These are phyloP conservation scores for Ensete glaucum DNA, from an alignment of 176 grass and related monocot species.

Conservation along the genomic window DNA sequence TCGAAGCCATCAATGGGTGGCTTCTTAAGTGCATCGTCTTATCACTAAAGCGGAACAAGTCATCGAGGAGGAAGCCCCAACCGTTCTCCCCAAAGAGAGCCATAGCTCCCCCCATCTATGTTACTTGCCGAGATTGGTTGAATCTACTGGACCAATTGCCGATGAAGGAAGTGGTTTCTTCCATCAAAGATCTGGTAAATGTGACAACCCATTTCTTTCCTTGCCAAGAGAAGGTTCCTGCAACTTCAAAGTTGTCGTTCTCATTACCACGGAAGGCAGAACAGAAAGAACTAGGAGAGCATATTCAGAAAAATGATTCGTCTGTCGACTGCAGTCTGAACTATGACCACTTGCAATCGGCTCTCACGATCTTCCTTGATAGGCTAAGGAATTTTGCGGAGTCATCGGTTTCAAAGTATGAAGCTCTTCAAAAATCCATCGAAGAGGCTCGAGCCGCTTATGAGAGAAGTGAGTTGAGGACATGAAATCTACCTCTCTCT, in stretches of 20 bases:
- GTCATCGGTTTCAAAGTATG: conserved; percentile 42
- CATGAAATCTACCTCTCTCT: neutral
- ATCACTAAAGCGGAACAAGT: conserved; percentile 29
- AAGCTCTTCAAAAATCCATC: conserved; percentile 30
- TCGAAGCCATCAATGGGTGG: conserved; percentile 66
- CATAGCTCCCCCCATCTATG: conserved; percentile 64
- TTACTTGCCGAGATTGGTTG: conserved; percentile 71
- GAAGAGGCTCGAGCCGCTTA: conserved; percentile 26
- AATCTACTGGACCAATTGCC: conserved; percentile 29
- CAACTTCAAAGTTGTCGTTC: conserved; percentile 38
- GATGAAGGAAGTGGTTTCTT: conserved; percentile 39
- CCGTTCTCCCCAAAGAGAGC: conserved; percentile 26
- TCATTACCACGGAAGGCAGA: conserved; percentile 36
- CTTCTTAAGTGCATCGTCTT: conserved; percentile 66
- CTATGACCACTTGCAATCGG: conserved; percentile 41
- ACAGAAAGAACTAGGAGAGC: conserved; percentile 17
- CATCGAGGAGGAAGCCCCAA: conserved; percentile 7
- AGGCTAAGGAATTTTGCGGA: conserved; percentile 44
- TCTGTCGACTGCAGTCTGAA: conserved; percentile 36
- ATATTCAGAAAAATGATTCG: conserved; percentile 24
- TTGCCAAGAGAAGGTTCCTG: conserved; percentile 49
- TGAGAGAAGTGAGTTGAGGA: conserved; percentile 19
- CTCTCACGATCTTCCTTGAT: conserved; percentile 49
- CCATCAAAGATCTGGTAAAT: conserved; percentile 49
- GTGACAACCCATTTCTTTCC: conserved; percentile 44